Percentiles rank a stretch among this genome's conserved stretches.
These are phyloP conservation scores for Diaporthe amygdali DNA, from an alignment of 2,329 filamentous ascomycete genomes.

Conservation along the genomic window DNA sequence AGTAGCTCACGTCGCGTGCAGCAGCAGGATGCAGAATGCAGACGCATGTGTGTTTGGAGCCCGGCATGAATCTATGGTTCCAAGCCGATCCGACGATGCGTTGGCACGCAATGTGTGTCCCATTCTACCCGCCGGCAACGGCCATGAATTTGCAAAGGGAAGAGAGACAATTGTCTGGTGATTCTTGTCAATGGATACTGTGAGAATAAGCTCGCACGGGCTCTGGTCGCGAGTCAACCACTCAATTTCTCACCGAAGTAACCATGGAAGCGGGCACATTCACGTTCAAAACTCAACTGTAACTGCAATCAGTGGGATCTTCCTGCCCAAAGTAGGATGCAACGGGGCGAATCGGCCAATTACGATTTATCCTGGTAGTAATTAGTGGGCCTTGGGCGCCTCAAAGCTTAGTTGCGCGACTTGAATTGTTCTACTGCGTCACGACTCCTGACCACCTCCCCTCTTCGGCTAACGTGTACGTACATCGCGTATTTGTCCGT, in stretches of 20 bases:
- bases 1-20: too few species aligned
- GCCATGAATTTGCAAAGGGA: not conserved
- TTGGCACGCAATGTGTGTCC: not conserved
- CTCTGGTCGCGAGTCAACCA: not conserved
- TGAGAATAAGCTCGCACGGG: not conserved
- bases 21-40: not conserved
- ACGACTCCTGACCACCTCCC: constrained; percentile 4
- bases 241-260: not conserved
- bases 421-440: not conserved
- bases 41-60: not conserved
- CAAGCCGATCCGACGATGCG: not conserved
- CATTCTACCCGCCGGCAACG: not conserved
- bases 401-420: not conserved
- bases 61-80: not conserved
- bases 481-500: not conserved
- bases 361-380: too few species aligned
- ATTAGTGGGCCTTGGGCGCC: not conserved
- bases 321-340: not conserved
- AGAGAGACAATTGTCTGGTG: not conserved
- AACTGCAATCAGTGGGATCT: not conserved
- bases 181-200: not conserved
- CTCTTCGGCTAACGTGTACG: not conserved
- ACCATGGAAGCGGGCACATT: not conserved
- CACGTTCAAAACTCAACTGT: not conserved
- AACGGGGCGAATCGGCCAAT: not conserved